Base-by-base conservation (phyloP, 345 rosid species). In the Punica granatum region DNA sequence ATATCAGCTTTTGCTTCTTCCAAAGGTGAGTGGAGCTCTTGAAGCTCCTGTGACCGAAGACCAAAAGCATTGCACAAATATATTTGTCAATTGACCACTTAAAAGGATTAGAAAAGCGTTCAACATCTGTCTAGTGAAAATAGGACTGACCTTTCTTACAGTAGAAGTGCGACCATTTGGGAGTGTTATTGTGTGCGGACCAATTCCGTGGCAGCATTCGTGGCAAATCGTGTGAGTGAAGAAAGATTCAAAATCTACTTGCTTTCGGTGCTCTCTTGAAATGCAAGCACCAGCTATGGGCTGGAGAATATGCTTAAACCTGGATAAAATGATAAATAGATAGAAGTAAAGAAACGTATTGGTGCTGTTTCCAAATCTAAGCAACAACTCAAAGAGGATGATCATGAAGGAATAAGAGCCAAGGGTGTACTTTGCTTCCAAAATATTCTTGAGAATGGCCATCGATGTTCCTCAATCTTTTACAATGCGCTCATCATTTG, bases 1-100 rank as follows among this genome's bases (percentile, higher is more conserved):
- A 93, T 90, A 73, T 93, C 97, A 51, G 96, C 98, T 80, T 93
- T 90, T 70, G 92, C 97, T 84, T 93, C 97, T 80, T 90, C 97
- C 83, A 93, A 60, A 71, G 97, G 81, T 3, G 94, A 93, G 81
- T 90, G 85, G 60, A 93, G 84, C 69, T 93, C 96, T 80, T 87
- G 96, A 53, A 93, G 87, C 83, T 93, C 96, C 98, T 93, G 75
- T 18, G 74, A 64, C 70, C 64, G 71, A 26, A 64, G 54, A 18
- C 43, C 31, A 43, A 61, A 56, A n/a, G 33, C 37, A 53, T 39
- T 21, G n/a, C 25, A 60, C 9, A 53, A 37, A 71, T 26, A 56
- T 35, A n/a, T 31, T 31, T 48, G 19, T 34, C 15, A 31, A 31
- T 32, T 51, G 13, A 51, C 26, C 58, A 51, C 58, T 30, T 30